These are phyloP conservation scores for Pisolithus thermaeus DNA, from an alignment of 1,284 basidiomycete species.

Conservation along the genomic window DNA sequence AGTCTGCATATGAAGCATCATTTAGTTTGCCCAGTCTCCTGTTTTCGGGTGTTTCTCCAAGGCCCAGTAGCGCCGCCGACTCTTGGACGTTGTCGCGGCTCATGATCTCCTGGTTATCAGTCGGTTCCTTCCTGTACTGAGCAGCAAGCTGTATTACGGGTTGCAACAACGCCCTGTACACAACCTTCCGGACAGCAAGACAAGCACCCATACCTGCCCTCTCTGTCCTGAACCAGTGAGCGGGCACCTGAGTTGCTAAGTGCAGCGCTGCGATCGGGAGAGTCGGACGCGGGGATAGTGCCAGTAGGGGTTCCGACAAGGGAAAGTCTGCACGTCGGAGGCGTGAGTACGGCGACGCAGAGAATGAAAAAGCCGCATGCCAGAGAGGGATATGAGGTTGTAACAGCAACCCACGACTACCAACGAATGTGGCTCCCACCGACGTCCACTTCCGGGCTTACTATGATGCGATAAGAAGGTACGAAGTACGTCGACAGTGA, in stretches of 20 bases:
- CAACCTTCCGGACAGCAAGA: conserved; percentile 55
- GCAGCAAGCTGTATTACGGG: conserved; percentile 16
- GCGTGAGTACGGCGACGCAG: conserved; percentile 2
- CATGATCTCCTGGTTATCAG: not conserved
- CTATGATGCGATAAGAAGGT: conserved; percentile 25
- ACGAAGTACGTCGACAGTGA: conserved; percentile 42
- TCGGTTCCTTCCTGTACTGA: not conserved
- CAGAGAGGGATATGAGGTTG: conserved; percentile 40
- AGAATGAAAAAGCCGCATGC: conserved; percentile 21
- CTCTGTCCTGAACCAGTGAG: conserved; percentile 33
- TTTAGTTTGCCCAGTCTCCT: conserved; percentile 43
- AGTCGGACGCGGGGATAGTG: conserved; percentile 16
- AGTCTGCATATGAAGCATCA: conserved; percentile 39
- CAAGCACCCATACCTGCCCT: conserved; percentile 22
- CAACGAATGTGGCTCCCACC: conserved; percentile 36
- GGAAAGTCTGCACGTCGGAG: conserved; percentile 34
- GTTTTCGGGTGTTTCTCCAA: conserved; percentile 34
- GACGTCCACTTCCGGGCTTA: conserved; percentile 5
- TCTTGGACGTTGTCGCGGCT: too few relatives aligned
- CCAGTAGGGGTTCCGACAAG: conserved; percentile 27
- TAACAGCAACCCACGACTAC: conserved; percentile 50
- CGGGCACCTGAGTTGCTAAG: conserved; percentile 47
- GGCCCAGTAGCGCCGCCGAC: conserved; percentile 8
- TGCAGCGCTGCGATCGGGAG: conserved; percentile 42
- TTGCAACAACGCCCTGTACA: conserved; percentile 55